Conservation (phyloP, 1,139 yeast species). For the Kodamaea derodonti region DNA sequence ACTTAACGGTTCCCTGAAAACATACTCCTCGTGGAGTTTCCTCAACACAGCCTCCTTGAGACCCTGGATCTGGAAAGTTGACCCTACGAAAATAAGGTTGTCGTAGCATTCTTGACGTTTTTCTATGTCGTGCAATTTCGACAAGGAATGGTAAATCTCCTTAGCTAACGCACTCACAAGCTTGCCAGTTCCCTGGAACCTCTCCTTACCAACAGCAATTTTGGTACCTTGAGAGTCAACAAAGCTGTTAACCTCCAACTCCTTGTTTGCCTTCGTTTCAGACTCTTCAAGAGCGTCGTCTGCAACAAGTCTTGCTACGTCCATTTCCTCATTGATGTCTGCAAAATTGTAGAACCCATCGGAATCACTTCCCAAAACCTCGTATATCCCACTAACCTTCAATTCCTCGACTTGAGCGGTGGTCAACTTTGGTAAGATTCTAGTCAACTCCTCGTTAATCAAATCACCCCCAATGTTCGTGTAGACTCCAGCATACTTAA, state of each 20-base stretch:
- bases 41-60: conserved; percentile 67
- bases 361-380: conserved; percentile 56
- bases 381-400: conserved; percentile 72
- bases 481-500: conserved; percentile 51
- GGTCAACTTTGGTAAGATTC: conserved; percentile 56
- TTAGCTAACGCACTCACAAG: conserved; percentile 54
- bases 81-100: conserved; percentile 74
- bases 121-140: conserved; percentile 58
- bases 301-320: conserved; percentile 86
- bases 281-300: conserved; percentile 54
- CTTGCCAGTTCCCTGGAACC: conserved; percentile 73
- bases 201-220: conserved; percentile 72
- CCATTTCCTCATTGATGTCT: conserved; percentile 54
- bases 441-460: conserved; percentile 52
- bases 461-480: conserved; percentile 55
- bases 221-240: conserved; percentile 52
- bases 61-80: conserved; percentile 71
- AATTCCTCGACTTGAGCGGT: conserved; percentile 65
- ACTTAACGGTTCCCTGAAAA: conserved; percentile 33
- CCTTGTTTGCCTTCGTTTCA: conserved; percentile 48
- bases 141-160: conserved; percentile 51
- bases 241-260: conserved; percentile 65
- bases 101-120: conserved; percentile 87
- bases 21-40: conserved; percentile 55
- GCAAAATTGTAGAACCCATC: conserved; percentile 54